Evolutionary conservation across 768 basidiomycete genomes (phyloP).

Genomic region (Serendipita sp.): DNA sequence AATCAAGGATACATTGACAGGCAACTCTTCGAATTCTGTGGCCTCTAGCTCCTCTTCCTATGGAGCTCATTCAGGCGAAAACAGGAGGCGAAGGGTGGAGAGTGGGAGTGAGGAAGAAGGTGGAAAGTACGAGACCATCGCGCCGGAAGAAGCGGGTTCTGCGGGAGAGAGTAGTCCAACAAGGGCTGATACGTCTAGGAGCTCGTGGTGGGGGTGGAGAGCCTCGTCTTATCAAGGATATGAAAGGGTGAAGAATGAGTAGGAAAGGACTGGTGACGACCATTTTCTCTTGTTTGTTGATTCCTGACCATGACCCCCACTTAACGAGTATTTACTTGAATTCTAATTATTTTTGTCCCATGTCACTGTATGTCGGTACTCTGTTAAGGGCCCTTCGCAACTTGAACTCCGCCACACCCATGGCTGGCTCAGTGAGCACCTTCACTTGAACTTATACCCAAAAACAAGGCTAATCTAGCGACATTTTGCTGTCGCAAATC

Average conservation of each 20-base stretch:
- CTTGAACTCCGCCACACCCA: not conserved
- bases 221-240: constrained; percentile 25
- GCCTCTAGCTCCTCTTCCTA: constrained; percentile 5
- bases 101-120: constrained; percentile 53
- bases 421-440: constrained; percentile 3
- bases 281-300: not conserved
- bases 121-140: constrained; percentile 14
- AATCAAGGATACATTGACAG: not conserved
- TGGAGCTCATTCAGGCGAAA: not conserved
- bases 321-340: not conserved
- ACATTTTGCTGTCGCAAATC: not conserved
- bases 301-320: constrained; percentile 8
- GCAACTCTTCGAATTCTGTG: not conserved
- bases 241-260: constrained; percentile 40
- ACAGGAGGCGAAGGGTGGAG: constrained; percentile 25
- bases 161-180: constrained; percentile 14
- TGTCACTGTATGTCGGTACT: not conserved
- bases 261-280: constrained; percentile 7
- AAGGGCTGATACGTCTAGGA: constrained; percentile 20
- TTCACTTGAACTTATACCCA: no score
- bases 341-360: not conserved
- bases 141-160: constrained; percentile 12
- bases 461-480: not conserved
- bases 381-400: not conserved
- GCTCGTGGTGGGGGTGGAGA: constrained; percentile 35